Evolutionary conservation across 495 filamentous ascomycete genomes (phyloP).

Genomic region (Penicillium coprophilum): DNA sequence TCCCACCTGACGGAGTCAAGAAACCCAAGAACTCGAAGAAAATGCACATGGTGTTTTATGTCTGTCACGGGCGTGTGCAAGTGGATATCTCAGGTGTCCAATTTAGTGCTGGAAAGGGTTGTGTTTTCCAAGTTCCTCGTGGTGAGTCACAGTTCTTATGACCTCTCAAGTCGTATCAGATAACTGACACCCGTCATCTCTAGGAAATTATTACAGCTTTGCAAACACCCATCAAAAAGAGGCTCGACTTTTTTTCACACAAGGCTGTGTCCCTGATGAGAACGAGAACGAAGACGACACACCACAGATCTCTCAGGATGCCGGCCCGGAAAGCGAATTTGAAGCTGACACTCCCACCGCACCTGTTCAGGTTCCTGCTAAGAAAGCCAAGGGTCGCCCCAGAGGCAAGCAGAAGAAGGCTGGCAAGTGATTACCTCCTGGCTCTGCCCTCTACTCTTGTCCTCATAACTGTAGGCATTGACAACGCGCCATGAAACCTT

Average conservation of each 20-base stretch:
- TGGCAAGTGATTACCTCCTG: constrained; percentile 14
- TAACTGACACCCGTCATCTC: constrained; percentile 2
- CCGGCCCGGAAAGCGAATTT: constrained; percentile 31
- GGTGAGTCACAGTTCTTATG: constrained; percentile 56
- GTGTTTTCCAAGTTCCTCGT: constrained; percentile 89
- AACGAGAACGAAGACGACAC: constrained; percentile 23
- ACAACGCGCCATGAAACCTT: constrained; percentile 26
- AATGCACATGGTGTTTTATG: constrained; percentile 96
- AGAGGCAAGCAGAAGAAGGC: constrained; percentile 47
- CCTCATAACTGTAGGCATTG: constrained; percentile 13
- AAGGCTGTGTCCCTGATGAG: constrained; percentile 60
- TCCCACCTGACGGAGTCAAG: constrained; percentile 80
- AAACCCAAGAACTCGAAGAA: constrained; percentile 83
- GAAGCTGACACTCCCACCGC: constrained; percentile 19
- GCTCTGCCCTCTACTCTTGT: constrained; percentile 4
- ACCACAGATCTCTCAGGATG: constrained; percentile 26
- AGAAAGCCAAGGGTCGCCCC: constrained; percentile 36
- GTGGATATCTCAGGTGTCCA: constrained; percentile 70
- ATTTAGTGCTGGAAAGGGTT: constrained; percentile 81
- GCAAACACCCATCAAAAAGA: constrained; percentile 64
- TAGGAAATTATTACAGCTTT: constrained; percentile 86
- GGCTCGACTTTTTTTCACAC: constrained; percentile 82
- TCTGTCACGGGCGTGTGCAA: constrained; percentile 73
- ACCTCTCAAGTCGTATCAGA: not conserved
- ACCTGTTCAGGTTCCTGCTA: constrained; percentile 17